Base-by-base conservation (phyloP, 2,329 filamentous ascomycete genomes). In the Thielaviopsis euricoi region DNA sequence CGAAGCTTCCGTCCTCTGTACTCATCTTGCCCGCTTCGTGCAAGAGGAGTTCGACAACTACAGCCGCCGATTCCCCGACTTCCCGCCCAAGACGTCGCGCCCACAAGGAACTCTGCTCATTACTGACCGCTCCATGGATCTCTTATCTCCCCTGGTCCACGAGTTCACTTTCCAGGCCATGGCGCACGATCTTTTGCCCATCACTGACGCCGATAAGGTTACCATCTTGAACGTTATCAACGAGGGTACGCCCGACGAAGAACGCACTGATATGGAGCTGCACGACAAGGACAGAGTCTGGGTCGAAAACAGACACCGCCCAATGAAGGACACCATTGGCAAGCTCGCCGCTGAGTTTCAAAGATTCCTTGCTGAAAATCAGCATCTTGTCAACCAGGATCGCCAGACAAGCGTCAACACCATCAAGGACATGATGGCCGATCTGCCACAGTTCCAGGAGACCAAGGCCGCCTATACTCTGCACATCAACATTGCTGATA, bases 131-230 rank as follows among this genome's bases (percentile, higher is more conserved):
- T 88, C 89, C 7, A 93, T 98, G 86, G 93, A 98, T 68, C 71
- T 96, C 3, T 82, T 86, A 72, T 84, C 91, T 0, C 93, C 93
- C 1, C 72, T 97, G 12, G 68, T 97, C 3, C 93, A 98, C 71
- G 93, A 98, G 66, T 96, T 98, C 68, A 96, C 93, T 13, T 98
- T 97, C 68, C 93, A 98, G 70, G 89, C 93, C 55, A 97, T 98
- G 91, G 91, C 89, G 3, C 88, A 96, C 69, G 93, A 98, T 67
- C 74, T 98, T 9, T 73, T 98, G 29, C 86, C 86, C 0, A 89
- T 98, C 66, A 83, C 86, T 65, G 93, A 97, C 57, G 85, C 81
- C 23, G 89, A 95, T 63, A 95, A 93, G 68, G 79, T 94, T 10
- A 89, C 85, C 0, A 98, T 90, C 67, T 85, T 83, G 63, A 90